Percentiles rank a stretch among this genome's conserved stretches.
These are phyloP conservation scores for Gnaphalium uliginosum DNA, from an alignment of 129 eudicot species.

Conservation along the genomic window DNA sequence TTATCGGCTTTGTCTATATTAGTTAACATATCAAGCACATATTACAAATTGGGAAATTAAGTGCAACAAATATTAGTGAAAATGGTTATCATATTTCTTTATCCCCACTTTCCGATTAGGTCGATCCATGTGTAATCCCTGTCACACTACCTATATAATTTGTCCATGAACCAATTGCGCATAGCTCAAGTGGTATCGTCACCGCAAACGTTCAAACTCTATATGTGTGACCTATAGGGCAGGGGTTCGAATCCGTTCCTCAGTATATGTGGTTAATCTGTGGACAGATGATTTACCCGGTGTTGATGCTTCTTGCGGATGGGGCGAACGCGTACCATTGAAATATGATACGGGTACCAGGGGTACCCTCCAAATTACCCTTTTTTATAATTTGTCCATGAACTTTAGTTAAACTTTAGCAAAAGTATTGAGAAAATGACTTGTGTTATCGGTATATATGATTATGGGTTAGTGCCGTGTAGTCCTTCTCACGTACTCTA, in stretches of 20 bases:
- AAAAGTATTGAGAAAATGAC: slow-evolving; percentile 27
- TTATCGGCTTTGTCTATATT: neutral
- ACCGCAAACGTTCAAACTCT: too few relatives aligned
- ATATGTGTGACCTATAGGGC: too few relatives aligned
- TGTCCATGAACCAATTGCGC: slow-evolving; percentile 20
- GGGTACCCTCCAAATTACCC: too few relatives aligned
- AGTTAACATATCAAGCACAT: neutral
- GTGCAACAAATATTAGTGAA: neutral
- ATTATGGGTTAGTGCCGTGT: slow-evolving; percentile 2
- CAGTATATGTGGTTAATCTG: too few relatives aligned
- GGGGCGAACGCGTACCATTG: too few relatives aligned
- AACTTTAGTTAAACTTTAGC: slow-evolving; percentile 22
- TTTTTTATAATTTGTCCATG: slow-evolving; percentile 16
- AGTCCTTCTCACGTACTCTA: slow-evolving; percentile 26
- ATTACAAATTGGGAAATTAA: neutral
- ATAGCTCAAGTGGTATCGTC: too few relatives aligned
- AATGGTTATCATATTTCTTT: neutral
- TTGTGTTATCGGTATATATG: slow-evolving; percentile 10
- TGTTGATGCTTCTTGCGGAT: too few relatives aligned
- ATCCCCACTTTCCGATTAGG: neutral
- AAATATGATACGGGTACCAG: too few relatives aligned
- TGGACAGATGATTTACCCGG: too few relatives aligned
- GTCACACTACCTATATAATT: slow-evolving; percentile 12
- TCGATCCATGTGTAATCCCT: slow-evolving; percentile 17
- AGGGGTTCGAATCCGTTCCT: too few relatives aligned